Evolutionary conservation across 2,329 filamentous ascomycete genomes (phyloP).

Genomic region (Leptodontidium sp.): DNA sequence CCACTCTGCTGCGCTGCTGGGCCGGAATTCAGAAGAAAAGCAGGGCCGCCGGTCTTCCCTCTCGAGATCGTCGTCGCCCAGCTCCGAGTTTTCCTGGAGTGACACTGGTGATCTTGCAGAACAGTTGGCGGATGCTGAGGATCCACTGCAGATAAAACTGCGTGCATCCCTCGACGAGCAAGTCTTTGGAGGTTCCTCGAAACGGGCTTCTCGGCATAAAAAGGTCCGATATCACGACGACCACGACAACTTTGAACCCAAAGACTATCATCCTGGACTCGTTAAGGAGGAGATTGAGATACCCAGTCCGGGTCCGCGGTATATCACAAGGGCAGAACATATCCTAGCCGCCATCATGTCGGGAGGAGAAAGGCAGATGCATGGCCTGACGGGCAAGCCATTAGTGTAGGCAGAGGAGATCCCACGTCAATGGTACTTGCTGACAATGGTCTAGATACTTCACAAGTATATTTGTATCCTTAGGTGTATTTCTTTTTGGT

Average conservation of each 20-base stretch:
- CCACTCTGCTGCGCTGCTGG: constrained; percentile 57
- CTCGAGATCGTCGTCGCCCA: constrained; percentile 63
- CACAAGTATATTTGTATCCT: constrained; percentile 87
- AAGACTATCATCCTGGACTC: constrained; percentile 50
- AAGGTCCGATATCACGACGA: constrained; percentile 72
- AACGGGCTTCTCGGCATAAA: constrained; percentile 62
- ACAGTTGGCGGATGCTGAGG: constrained; percentile 83
- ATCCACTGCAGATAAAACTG: constrained; percentile 78
- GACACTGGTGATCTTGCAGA: constrained; percentile 96
- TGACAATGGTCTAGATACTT: constrained; percentile 73
- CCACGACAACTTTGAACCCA: constrained; percentile 51
- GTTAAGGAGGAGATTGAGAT: constrained; percentile 84
- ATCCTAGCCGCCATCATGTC: constrained; percentile 87
- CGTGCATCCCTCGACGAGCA: constrained; percentile 70
- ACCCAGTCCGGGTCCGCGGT: constrained; percentile 70
- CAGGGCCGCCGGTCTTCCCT: constrained; percentile 52
- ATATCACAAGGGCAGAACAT: constrained; percentile 72
- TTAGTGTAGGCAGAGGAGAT: constrained; percentile 71
- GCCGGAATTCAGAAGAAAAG: constrained; percentile 52
- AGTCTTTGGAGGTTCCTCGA: constrained; percentile 59
- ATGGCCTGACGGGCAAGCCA: constrained; percentile 95
- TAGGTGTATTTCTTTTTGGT: constrained; percentile 88
- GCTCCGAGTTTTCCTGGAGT: constrained; percentile 84
- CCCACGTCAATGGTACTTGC: constrained; percentile 14
- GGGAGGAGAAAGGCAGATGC: constrained; percentile 76